Base-by-base conservation (phyloP, 768 basidiomycete species). In the Psilocybe azurescens region DNA sequence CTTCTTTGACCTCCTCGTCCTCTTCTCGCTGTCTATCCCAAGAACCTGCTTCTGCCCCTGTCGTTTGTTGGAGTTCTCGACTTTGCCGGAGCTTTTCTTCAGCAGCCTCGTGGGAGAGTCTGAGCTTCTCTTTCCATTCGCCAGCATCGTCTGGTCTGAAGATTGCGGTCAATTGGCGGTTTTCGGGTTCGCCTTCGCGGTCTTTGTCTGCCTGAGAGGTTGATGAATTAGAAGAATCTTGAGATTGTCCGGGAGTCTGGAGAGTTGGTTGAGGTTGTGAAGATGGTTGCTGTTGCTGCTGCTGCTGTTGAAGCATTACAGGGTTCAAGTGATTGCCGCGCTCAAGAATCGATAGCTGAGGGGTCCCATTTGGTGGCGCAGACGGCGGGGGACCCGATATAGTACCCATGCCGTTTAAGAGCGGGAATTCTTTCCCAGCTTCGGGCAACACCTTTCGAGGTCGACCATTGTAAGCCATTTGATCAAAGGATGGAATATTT, bases 121-220 rank as follows among this genome's bases (percentile, higher is more conserved):
- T 82, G 58, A 92, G 70, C 73, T 84, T 89, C 74, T 94, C 93
- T 73, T 85, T 89, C 95, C 95, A 98, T 66, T 93, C 91, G 18
- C 87, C 88, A 20, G 86, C 87, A 61, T 90, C 90, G 66, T 95
- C 94, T 1, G 95, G 93, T 56, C 92, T 83, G 77, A 94, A 97
- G 59, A 97, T 95, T 10, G 92, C 87, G 18, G 90, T 92, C n/a
- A 85, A 73, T 59, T 83, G 83, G 41, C 86, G 80, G 44, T 79
- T 79, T 62, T 88, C 85, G 5, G 74, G 69, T 29, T 85, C 83
- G 3, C 67, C 69, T 30, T 86, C 85, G 60, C 75, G 81, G 44
- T 86, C 82, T 65, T 79, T 80, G 56, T 78, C 79, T 4, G 64
- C 58, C 49, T 73, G 73, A 24, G 69, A 47, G 49, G 66, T 66